Evolutionary conservation across 805 yeast genomes (phyloP), one percentile per base, ranked within the genome.

Genomic region (Lipomyces sp.): DNA sequence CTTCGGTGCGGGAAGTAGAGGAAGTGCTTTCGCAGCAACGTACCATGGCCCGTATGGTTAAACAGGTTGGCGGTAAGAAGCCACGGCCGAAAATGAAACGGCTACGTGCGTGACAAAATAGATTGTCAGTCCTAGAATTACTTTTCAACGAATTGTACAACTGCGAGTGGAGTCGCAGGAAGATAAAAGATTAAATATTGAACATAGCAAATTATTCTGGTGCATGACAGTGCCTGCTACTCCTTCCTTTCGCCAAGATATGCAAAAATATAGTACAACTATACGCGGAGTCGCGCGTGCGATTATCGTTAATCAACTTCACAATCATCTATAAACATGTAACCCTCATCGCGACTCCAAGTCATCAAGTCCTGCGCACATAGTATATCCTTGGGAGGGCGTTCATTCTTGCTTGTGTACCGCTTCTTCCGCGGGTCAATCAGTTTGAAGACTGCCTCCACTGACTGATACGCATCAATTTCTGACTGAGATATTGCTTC

Each of bases 11-110:
- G 5, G 98, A 94, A 72, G 97, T 94, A 35, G 98, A 94, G 77
- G 91, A 92, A 85, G 90, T 94, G 39, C 81, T 94, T 69, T 83
- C 87, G 80, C 98, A 95, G 79, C 97, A 90, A 77, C 86, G 90
- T 77, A 90, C 92, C 89, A 92, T 95, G 97, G 92, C 96, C 0
- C 83, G 87, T 62, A 90, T 94, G 95, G 97, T 97, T 1, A 89
- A 88, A 76, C 83, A 83, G 57, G 86, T 85, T 72, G 83, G 83
- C 48, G 85, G 86, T 53, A 80, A 80, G 71, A 83, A 66, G 63
- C 57, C 66, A 2, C 48, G 64, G 30, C 70, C 68, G 50, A 67
- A 67, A 34, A 61, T 67, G 64, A 67, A 67, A 48, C 54, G 68
- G 5, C 33, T 65, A 11, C 68, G 68, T 18, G 68, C 68, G 30